Percentiles rank a stretch among this genome's conserved stretches.
phyloP scores from a whole-genome alignment of 1,284 basidiomycete genomes.

The Abortiporus biennis region DNA sequence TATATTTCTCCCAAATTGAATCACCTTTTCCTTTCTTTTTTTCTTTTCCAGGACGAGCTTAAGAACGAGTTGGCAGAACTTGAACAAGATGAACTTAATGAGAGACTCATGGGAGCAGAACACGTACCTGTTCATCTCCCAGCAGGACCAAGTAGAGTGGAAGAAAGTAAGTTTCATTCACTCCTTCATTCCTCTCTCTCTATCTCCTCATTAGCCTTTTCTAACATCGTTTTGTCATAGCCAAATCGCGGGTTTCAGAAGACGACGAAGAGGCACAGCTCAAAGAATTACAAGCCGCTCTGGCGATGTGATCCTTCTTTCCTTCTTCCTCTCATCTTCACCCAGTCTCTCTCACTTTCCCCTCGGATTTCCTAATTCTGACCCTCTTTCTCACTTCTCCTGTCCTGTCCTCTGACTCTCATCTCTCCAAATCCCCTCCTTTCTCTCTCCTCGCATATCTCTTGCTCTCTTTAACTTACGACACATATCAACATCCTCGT shows the following conservation, averaged over 20 bases:
- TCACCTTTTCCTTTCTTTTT: slow-evolving; percentile 3
- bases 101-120: slow-evolving; percentile 84
- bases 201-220: not conserved
- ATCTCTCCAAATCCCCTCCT: not conserved
- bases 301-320: slow-evolving; percentile 67
- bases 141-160: slow-evolving; percentile 46
- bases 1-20: slow-evolving; percentile 8
- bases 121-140: slow-evolving; percentile 88
- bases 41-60: slow-evolving; percentile 65
- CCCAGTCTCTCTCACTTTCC: not conserved
- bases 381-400: slow-evolving; percentile 1
- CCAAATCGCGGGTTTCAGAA: slow-evolving; percentile 53
- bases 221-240: not conserved
- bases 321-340: slow-evolving; percentile 7
- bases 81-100: slow-evolving; percentile 90
- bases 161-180: slow-evolving; percentile 44
- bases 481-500: no score
- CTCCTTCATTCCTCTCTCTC: not conserved
- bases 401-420: slow-evolving; percentile 7
- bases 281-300: slow-evolving; percentile 84
- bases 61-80: slow-evolving; percentile 83
- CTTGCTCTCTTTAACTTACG: no score
- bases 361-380: no score
- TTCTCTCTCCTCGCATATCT: not conserved
- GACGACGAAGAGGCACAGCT: slow-evolving; percentile 96